Evolutionary conservation across 2,329 filamentous ascomycete genomes (phyloP), one percentile per base, ranked within the genome.

Genomic region (Sarocladiaceae sp.): DNA sequence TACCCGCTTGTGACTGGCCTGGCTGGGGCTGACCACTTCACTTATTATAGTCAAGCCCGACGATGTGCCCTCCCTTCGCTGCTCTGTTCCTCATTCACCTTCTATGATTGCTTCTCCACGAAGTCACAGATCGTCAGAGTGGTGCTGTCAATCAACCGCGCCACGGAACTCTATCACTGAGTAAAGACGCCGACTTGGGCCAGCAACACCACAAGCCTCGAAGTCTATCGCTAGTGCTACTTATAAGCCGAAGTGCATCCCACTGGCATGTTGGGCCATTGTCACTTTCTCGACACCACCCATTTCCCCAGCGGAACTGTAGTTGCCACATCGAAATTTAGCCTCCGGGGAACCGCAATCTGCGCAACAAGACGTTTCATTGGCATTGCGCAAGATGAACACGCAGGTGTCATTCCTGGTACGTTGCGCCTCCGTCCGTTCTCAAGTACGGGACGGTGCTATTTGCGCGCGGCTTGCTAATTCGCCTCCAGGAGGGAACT

Each of bases 401-500:
- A 73, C 74, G 51, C 73, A 77, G 59, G 73, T 78, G 57, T 73
- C 72, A 35, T 76, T 79, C 55, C 65, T 78, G 58, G 75, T 77
- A 64, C 68, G 73, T 68, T 44, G 18, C 29, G 31, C 17, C 20
- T 39, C 36, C 7, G 36, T n/a, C 12, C 12, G 18, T 10, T 39
- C 36, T 17, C 12, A 10, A 39, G 12, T 39, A n/a, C n/a, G n/a
- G n/a, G n/a, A 10, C 31, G 31, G n/a, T 33, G 31, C 31, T n/a
- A n/a, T n/a, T n/a, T n/a, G n/a, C n/a, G n/a, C n/a, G n/a, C n/a
- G n/a, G n/a, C n/a, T n/a, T n/a, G n/a, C n/a, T n/a, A n/a, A n/a
- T n/a, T n/a, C 31, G 31, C 8, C 23, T 62, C 54, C 72, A 97
- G 94, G 87, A 96, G 63, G 90, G 90, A 59, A 86, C 85, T 57